Base-by-base conservation (phyloP, 306 rosid species). In the Castanospermum australe region DNA sequence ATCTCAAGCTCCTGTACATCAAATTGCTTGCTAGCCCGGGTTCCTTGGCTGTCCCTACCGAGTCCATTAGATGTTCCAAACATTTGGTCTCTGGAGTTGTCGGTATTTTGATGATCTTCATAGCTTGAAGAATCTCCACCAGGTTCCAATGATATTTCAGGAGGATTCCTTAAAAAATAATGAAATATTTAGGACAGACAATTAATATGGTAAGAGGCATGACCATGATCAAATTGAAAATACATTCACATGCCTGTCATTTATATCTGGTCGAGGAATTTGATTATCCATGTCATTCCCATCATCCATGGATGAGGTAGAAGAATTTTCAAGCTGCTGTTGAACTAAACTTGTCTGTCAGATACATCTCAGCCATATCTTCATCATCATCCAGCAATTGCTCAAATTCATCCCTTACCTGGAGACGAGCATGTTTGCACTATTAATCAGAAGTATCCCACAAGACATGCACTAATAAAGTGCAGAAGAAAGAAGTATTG, bases 291-390 rank as follows among this genome's bases (percentile, higher is more conserved):
- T 71, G 54, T 77, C 79, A 67, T 85, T 84, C 36, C 65, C 50
- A 41, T 86, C 88, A 7, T 70, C 71, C 71, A 87, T 73, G 71
- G 97, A 85, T 4, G 94, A 87, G 75, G 79, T 52, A 17, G 91
- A 85, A 42, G 96, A 94, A 75, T 62, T 75, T 33, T 85, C 96
- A 73, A 89, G 85, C 61, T 90, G 83, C 54, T 88, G 92, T 57
- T 85, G 84, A 48, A 66, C 81, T 65, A 93, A 93, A 77, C 89
- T 94, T 92, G 6, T 90, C 91, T 22, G 98, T 92, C 33, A 92
- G 81, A 84, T 88, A 92, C 90, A 94, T 87, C 83, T 94, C 92
- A 52, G 94, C 94, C 98, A 94, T 92, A 71, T 92, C 93, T 10
- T 89, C 92, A 35, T 94, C 92, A 30, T 94, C 93, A 85, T 92